Base-by-base conservation (phyloP, 1,284 basidiomycete species). In the Sporisorium sorghi region DNA sequence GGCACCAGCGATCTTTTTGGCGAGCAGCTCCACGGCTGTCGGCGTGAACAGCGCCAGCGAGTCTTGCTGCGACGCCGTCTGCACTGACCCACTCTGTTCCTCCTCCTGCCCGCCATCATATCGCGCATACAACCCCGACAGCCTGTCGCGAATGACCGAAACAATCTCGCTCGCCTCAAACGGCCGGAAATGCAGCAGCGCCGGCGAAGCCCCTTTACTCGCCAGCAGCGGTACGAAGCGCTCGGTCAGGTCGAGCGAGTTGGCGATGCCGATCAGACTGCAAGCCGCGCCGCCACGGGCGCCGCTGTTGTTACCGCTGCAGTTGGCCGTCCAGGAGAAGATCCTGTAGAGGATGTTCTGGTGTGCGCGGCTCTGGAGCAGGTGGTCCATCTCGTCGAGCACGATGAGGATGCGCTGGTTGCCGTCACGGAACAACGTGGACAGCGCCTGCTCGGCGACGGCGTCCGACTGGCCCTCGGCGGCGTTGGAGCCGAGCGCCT, bases 341-440 rank as follows among this genome's bases (percentile, higher is more conserved):
- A 86, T 77, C 32, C 80, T 72, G 64, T 86, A 78, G 51, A 86
- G 79, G n/a, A 86, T 69, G 60, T 77, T 85, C 57, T 76, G 83
- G 59, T 77, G 81, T 15, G 65, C 78, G 21, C 58, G 78, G 12
- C 76, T 73, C 47, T 80, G 78, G 11, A 85, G 71, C 32, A 86
- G 73, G 52, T 85, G 84, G 63, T 86, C 86, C 66, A 86, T 85
- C 73, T 87, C 86, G 69, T 87, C 86, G 40, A 87, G 82, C 9
- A 87, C 80, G 39, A 87, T 79, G 10, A 86, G 74, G 47, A 72
- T 72, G 54, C 61, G 61, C 48, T 68, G 64, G 24, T 58, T 40
- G 21, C 68, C 68, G 3, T 67, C 76, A 78, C 55, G 49, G 40
- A 67, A 63, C 33, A 63, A 39, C 1, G 44, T 66, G 26, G 67